phyloP scores from a whole-genome alignment of 768 basidiomycete genomes.

The Megacollybia marginata region DNA sequence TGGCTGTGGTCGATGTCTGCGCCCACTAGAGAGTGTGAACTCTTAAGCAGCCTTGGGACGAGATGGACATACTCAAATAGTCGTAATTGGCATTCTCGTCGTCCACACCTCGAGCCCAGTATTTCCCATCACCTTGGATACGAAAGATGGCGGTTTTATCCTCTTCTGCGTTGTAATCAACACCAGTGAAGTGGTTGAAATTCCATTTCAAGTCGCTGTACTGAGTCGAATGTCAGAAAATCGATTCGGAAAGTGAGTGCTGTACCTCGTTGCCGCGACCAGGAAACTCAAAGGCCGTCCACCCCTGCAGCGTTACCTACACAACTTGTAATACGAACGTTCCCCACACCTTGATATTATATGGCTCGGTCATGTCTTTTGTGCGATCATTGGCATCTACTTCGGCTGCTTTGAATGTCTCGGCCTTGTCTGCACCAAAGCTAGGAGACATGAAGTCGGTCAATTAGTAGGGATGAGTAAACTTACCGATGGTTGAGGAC shows the following conservation, averaged over 20 bases:
- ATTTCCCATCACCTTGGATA: constrained; percentile 45
- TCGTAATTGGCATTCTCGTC: constrained; percentile 59
- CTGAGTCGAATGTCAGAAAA: constrained; percentile 16
- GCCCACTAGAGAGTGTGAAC: constrained; percentile 7
- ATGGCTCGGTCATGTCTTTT: constrained; percentile 20
- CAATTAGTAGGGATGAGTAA: not conserved
- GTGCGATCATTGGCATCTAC: constrained; percentile 38
- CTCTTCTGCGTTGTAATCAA: constrained; percentile 58
- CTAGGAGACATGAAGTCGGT: constrained; percentile 20
- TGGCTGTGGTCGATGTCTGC: constrained; percentile 52
- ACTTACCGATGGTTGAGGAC: constrained; percentile 48
- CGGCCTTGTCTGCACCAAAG: constrained; percentile 56
- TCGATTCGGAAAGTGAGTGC: not conserved
- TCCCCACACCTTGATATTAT: constrained; percentile 10
- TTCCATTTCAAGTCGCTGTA: constrained; percentile 50
- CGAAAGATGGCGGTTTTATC: constrained; percentile 44
- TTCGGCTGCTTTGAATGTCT: constrained; percentile 45
- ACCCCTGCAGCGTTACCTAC: constrained; percentile 30
- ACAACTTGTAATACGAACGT: not conserved
- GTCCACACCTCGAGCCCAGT: constrained; percentile 58
- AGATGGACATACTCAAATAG: constrained; percentile 34
- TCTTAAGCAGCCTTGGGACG: not conserved
- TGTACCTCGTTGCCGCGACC: constrained; percentile 50
- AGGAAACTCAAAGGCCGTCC: constrained; percentile 58
- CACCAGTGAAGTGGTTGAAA: constrained; percentile 54